Evolutionary conservation across 192 early-diverging fungal species (phyloP), one percentile per base, ranked within the genome.

Genomic region (Mortierella antarctica): DNA sequence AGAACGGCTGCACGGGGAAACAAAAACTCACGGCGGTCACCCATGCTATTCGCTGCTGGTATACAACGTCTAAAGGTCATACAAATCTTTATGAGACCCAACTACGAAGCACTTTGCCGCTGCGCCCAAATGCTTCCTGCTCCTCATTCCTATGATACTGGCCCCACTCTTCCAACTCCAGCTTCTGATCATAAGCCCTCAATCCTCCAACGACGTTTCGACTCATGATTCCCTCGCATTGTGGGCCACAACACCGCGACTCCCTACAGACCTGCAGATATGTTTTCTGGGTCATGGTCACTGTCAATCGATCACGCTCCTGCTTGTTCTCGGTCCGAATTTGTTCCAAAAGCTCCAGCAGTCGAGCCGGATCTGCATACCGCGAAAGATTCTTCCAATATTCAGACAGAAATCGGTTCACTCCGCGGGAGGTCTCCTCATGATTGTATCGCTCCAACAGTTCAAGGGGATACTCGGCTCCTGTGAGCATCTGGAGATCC

Each of bases 371-470:
- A 48, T 67, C 65, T 7, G 44, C 65, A 67, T 67, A 57, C 12
- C 54, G 40, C 39, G 65, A 39, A 15, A 67, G 42, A 6, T 57
- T 57, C 21, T 67, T 67, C 65, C 65, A 67, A 44, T 57, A 67
- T 8, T 14, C 20, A 2, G n/a, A 7, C 42, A 56, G 53, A 41
- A 66, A 66, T 21, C 7, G 20, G 15, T 47, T 12, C 64, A 66
- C 5, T 41, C 31, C 31, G 1, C 31, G 31, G 31, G 31, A 31
- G 31, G 31, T 21, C 41, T 54, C 42, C 2, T 42, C 39, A n/a
- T 13, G 21, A 4, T 39, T 51, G 31, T 54, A 66, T 17, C 51
- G 49, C 11, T 52, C 51, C 14, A 52, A 66, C 6, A 66, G 49
- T n/a, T 66, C 64, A 15, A 66, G 21, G n/a, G 64, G 64, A 39